Evolutionary conservation across 2,329 filamentous ascomycete species (phyloP).

Genomic region (Calonectria pteridis): DNA sequence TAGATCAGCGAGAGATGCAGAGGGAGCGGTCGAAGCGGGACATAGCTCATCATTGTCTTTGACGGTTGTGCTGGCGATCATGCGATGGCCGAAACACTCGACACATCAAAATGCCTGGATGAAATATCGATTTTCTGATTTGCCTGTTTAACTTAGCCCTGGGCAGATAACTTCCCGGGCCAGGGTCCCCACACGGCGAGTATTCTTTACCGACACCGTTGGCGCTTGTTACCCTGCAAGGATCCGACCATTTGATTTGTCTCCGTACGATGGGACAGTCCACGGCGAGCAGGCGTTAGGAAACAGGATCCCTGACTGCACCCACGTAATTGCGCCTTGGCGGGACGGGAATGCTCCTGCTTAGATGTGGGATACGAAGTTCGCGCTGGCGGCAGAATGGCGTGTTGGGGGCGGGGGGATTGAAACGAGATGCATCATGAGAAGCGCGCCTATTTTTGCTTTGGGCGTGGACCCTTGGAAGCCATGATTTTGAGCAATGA

Average conservation of each 20-base stretch:
- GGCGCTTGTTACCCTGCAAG: background rate
- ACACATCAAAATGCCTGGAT: background rate
- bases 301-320: constrained; percentile 6
- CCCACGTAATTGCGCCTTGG: background rate
- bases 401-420: background rate
- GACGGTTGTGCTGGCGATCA: constrained; percentile 17
- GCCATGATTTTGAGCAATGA: background rate
- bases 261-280: background rate
- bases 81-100: background rate
- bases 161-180: background rate
- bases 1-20: background rate
- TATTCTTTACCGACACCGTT: background rate
- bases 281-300: background rate
- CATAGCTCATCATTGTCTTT: background rate
- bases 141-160: background rate
- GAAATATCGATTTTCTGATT: background rate
- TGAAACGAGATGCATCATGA: background rate
- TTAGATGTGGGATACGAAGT: background rate
- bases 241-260: background rate
- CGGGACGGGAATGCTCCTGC: background rate
- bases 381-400: background rate
- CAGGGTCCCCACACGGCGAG: background rate
- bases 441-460: background rate
- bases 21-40: background rate
- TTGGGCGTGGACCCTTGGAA: background rate